phyloP scores from a whole-genome alignment of 2,329 filamentous ascomycete species.

The Cladophialophora psammophila region DNA sequence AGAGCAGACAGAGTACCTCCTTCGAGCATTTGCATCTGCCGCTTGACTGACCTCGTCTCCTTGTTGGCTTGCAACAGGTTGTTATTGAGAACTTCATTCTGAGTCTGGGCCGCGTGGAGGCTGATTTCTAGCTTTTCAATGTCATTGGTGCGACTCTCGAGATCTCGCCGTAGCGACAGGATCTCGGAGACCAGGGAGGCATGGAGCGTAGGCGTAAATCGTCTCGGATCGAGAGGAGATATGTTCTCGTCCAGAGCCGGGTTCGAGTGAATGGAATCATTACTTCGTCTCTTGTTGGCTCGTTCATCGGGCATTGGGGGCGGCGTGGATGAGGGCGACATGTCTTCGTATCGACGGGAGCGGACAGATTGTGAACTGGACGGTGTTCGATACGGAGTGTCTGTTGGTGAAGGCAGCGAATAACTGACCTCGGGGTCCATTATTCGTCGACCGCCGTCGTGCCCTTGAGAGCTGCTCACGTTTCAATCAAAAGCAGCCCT shows the following conservation, averaged over 20 bases:
- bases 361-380: constrained; percentile 64
- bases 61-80: constrained; percentile 70
- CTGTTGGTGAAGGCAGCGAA: constrained; percentile 72
- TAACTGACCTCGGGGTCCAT: constrained; percentile 53
- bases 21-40: constrained; percentile 85
- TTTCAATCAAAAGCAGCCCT: constrained; percentile 6
- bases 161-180: constrained; percentile 80
- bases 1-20: constrained; percentile 86
- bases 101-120: constrained; percentile 73
- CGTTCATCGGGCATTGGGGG: constrained; percentile 63
- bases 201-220: constrained; percentile 94
- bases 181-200: constrained; percentile 96
- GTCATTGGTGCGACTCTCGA: constrained; percentile 85
- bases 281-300: constrained; percentile 48
- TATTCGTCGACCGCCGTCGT: constrained; percentile 20
- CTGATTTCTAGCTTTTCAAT: constrained; percentile 84
- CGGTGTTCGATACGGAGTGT: constrained; percentile 75
- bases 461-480: constrained; percentile 20
- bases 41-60: constrained; percentile 80
- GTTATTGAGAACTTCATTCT: constrained; percentile 74
- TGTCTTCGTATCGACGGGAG: constrained; percentile 68
- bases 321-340: constrained; percentile 51
- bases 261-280: constrained; percentile 47
- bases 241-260: constrained; percentile 68
- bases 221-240: constrained; percentile 80